Evolutionary conservation across 352 stramenopile genomes (phyloP), one percentile per base, ranked within the genome.

Genomic region (Pythium oligandrum): DNA sequence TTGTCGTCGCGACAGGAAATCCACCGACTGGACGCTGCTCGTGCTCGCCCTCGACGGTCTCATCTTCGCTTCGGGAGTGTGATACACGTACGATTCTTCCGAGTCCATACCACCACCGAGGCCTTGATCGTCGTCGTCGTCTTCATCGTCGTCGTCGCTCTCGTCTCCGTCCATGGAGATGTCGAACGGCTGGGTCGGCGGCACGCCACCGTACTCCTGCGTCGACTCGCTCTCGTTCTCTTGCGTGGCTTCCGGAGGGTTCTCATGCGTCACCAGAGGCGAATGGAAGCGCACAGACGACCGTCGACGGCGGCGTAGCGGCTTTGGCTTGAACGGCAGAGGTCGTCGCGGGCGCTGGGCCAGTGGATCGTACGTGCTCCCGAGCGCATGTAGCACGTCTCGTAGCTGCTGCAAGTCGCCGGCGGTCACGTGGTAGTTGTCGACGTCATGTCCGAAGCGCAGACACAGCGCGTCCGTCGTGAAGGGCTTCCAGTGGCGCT

Each of bases 11-110:
- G 17, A 26, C 17, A 26, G 17, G 43, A 48, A 1, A 7, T 32
- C 53, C 1, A 42, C 44, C 6, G 59, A 52, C 0, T 52, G 7
- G 43, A 7, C 51, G 30, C 58, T 65, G 58, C 58, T 48, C 48
- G 67, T 53, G 10, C 57, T 42, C 30, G 42, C 12, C 6, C 34
- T 34, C 51, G 34, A 39, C 31, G 17, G 31, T 4, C n/a, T 44
- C 17, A 6, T 34, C 55, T 52, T 49, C 49, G 58, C 49, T 49
- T 65, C 51, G 2, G 81, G 78, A 0, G 81, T 92, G 32, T 53
- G 65, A 63, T 90, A 92, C 31, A 88, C 75, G 48, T 90, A 92
- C 32, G 81, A 92, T 12, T 52, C 61, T 40, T 72, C 48, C 33
- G 61, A 66, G 37, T 64, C 44, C 8, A 64, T 61, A 39, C 76